Evolutionary conservation across 148 eudicot genomes (phyloP), one percentile per base, ranked within the genome.

Genomic region (Chenopodium formosanum): DNA sequence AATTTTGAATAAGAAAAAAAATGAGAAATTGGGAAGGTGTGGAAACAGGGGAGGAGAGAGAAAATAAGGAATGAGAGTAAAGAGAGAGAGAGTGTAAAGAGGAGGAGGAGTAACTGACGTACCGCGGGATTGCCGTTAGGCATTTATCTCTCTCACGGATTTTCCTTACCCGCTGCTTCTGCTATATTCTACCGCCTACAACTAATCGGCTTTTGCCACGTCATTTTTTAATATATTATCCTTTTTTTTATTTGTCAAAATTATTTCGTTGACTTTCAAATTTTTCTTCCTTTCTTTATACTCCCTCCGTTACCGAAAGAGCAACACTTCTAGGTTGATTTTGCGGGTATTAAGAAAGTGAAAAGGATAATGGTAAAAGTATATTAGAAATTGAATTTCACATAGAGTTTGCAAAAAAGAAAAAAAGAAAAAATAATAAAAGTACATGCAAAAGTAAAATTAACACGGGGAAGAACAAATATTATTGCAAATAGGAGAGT

Each of bases 141-240:
- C 83, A 89, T 89, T 89, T 88, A 89, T 81, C 76, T 27, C 44
- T 70, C 71, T 86, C 92, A 88, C 92, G 90, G 76, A 56, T 4
- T 40, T 58, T 52, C 69, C 78, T 58, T 62, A 7, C 27, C 82
- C 47, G 10, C 25, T 22, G 1, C 7, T 5, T 25, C 40, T 48
- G 74, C 73, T 60, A 46, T 1, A 62, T 29, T 14, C 72, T 58
- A 10, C 19, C 60, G 53, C 16, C 65, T 1, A 8, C 46, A 72
- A 37, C 82, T 48, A 79, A 79, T 79, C 5, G 0, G 1, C 60
- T 80, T 25, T 23, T 17, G 75, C 74, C 75, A 69, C 67, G 44
- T 77, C 37, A 27, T 16, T 2, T 4, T 64, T n/a, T 65, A 4
- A 1, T 2, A n/a, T 65, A 65, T n/a, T 65, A 11, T 58, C 6